Base-by-base conservation (phyloP, 2,329 filamentous ascomycete species). In the Harringtonia aguacate region DNA sequence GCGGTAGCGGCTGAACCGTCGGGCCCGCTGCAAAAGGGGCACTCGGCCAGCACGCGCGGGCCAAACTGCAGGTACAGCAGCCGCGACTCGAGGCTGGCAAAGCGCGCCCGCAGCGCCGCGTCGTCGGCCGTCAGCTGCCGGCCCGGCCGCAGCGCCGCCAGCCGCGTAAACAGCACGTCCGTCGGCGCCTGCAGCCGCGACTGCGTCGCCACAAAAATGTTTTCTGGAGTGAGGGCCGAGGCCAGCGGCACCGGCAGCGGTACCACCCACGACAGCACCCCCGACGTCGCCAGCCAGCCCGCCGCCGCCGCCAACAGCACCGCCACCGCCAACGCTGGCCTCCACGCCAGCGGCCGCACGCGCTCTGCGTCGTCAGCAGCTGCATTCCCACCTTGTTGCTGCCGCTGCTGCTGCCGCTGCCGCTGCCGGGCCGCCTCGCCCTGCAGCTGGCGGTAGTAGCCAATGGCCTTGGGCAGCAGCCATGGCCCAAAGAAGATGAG, bases 11-110 rank as follows among this genome's bases (percentile, higher is more conserved):
- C 24, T 10, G 10, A 10, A 27, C 24, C 24, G 33, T 45, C 45
- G 2, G 43, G 41, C 35, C 44, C 46, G 72, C 24, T 42, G 72
- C 89, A 95, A 66, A 94, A 95, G n/a, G 77, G 73, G 61, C 89
- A 97, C 46, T 78, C 70, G 20, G 80, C 69, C 31, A 97, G 61
- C 9, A 81, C 77, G 29, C 76, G 70, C 0, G 88, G 86, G 3
- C 92, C 92, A 62, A 79, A 94, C 47, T 84, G 79, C 42, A 94
- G 72, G 65, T 95, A 97, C 8, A 94, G 69, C 47, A 92, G 73
- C 43, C 86, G 75, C 39, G 82, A 83, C 52, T 86, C 79, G 43
- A 81, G 65, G 48, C 75, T 81, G 52, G 77, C 73, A 57, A 97
- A 80, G 53, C 81, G 81, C 22, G 68, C 64, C 42, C 79, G 74